Percentiles rank a stretch among this genome's conserved stretches.
Conservation (phyloP, 768 basidiomycete species). For the Lentinus tigrinus region DNA sequence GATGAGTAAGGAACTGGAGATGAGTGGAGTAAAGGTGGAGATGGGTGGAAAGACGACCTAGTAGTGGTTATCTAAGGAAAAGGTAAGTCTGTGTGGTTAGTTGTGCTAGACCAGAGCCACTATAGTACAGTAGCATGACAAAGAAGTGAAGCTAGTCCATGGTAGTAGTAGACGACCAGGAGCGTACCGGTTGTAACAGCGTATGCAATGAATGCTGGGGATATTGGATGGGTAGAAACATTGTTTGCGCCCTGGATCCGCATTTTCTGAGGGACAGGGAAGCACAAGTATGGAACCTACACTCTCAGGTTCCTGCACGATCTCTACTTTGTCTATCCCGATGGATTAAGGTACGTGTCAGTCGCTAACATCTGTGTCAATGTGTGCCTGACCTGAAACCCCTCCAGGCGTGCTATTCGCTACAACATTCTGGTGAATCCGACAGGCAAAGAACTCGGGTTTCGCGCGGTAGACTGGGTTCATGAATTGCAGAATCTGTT, state of each 20-base stretch:
- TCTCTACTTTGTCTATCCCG: constrained; percentile 23
- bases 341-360: constrained; percentile 6
- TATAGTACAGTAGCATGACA: too few species aligned
- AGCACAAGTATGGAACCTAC: constrained; percentile 30
- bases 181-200: too few species aligned
- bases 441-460: constrained; percentile 31
- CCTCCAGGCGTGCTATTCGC: constrained; percentile 19
- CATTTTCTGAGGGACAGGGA: constrained; percentile 30
- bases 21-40: too few species aligned
- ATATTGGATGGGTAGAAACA: constrained; percentile 33
- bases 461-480: constrained; percentile 38
- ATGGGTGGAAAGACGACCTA: too few species aligned
- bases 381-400: background rate
- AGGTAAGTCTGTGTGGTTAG: too few species aligned
- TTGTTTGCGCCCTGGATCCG: constrained; percentile 28
- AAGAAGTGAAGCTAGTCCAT: too few species aligned
- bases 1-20: too few species aligned
- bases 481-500: constrained; percentile 43
- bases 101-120: too few species aligned
- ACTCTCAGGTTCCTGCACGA: constrained; percentile 25
- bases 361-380: background rate
- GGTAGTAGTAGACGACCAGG: too few species aligned
- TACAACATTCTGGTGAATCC: constrained; percentile 34
- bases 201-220: constrained; percentile 30
- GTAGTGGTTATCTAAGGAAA: too few species aligned